These are phyloP conservation scores for Selaginella tamariscina DNA, from an alignment of 75 land plant genomes.

Conservation along the genomic window DNA sequence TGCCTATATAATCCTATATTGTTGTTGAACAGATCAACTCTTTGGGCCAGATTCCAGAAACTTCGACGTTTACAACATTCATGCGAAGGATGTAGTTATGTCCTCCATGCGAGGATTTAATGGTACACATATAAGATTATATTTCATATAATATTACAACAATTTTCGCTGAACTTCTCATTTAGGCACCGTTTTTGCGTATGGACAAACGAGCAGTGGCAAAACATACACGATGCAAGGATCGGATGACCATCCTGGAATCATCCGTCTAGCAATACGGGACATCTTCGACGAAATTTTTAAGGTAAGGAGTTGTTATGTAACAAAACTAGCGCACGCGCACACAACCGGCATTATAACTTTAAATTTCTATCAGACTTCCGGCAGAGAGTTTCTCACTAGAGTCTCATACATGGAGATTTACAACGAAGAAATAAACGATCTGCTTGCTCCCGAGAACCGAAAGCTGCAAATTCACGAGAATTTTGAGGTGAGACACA, in stretches of 20 bases:
- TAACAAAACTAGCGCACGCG: background rate
- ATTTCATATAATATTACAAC: background rate
- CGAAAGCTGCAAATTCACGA: conserved; percentile 6
- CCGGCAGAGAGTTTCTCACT: conserved; percentile 9
- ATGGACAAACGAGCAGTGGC: conserved; percentile 99
- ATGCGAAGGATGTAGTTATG: conserved; percentile 54
- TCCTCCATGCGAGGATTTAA: conserved; percentile 89
- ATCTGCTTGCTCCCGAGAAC: conserved; percentile 4
- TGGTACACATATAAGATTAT: conserved; percentile 31
- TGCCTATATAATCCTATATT: background rate
- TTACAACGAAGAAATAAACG: conserved; percentile 7
- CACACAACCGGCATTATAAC: background rate
- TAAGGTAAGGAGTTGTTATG: too few relatives aligned
- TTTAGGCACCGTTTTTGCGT: conserved; percentile 97
- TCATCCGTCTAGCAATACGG: conserved; percentile 59
- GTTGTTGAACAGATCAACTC: conserved; percentile 54
- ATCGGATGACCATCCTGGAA: conserved; percentile 55
- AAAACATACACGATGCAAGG: conserved; percentile 98
- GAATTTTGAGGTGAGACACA: conserved; percentile 12
- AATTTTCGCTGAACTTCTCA: background rate
- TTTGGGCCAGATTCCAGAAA: conserved; percentile 57
- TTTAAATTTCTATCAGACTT: background rate
- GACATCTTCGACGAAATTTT: conserved; percentile 54
- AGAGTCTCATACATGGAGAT: conserved; percentile 9
- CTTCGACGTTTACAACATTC: conserved; percentile 47